Evolutionary conservation across 805 yeast genomes (phyloP).

Genomic region (Maudiozyma bulderi): DNA sequence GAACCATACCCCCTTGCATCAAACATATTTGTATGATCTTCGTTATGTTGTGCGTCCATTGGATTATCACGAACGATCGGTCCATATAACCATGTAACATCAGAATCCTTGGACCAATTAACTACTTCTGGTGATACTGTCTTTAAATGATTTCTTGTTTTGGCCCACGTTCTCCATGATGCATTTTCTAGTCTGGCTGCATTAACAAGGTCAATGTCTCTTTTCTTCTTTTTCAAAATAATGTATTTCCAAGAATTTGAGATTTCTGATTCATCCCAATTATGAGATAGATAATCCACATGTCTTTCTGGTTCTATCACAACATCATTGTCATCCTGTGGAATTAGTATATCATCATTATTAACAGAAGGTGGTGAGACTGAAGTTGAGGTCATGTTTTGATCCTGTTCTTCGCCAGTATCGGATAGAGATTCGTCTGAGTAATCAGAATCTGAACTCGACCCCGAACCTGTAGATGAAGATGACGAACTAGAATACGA

Average conservation of each 20-base stretch:
- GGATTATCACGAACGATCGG: constrained; percentile 38
- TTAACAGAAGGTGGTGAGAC: constrained; percentile 31
- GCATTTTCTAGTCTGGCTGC: constrained; percentile 80
- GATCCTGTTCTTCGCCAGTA: not conserved
- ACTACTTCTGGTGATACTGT: constrained; percentile 87
- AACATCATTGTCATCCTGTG: constrained; percentile 82
- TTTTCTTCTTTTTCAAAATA: constrained; percentile 56
- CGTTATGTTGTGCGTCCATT: not conserved
- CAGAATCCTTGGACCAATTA: constrained; percentile 95
- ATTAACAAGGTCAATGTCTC: constrained; percentile 57
- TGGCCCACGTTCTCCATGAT: constrained; percentile 97
- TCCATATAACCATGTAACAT: constrained; percentile 97
- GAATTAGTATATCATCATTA: constrained; percentile 27
- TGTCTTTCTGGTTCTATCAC: constrained; percentile 76
- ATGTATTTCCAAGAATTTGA: constrained; percentile 94
- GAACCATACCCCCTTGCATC: constrained; percentile 31
- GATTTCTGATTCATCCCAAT: constrained; percentile 92
- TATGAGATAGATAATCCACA: constrained; percentile 89
- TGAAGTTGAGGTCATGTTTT: constrained; percentile 15
- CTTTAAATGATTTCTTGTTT: constrained; percentile 62
- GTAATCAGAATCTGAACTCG: constrained; percentile 1
- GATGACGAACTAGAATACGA: not conserved
- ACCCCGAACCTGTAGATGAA: not conserved
- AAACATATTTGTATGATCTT: not conserved
- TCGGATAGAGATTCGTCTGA: not conserved